phyloP scores from a whole-genome alignment of 1,284 basidiomycete species.

The Microbotryum scabiosae region DNA sequence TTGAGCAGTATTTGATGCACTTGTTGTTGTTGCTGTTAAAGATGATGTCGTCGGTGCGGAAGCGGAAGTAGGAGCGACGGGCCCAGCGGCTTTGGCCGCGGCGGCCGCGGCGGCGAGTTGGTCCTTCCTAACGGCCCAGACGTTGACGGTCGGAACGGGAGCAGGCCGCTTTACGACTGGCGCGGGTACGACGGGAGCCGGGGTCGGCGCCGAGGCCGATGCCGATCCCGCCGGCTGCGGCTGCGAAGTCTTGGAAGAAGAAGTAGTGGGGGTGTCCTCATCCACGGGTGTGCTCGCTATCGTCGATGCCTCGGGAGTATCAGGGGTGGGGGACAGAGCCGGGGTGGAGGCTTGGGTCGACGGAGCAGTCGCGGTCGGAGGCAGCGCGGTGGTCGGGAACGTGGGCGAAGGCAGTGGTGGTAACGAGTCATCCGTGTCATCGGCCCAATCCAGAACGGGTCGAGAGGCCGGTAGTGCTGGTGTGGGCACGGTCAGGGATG shows the following conservation, averaged over 20 bases:
- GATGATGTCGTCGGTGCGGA: neutral
- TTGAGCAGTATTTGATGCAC: neutral
- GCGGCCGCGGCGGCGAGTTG: conserved; percentile 16
- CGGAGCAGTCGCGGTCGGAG: too few species aligned
- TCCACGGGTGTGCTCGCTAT: conserved; percentile 4
- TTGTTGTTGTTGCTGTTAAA: neutral
- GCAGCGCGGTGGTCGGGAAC: too few species aligned
- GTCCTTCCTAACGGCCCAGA: conserved; percentile 26
- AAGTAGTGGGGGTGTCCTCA: neutral
- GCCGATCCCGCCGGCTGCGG: neutral
- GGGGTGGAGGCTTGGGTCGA: neutral
- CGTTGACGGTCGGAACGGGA: conserved; percentile 23
- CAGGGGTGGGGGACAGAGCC: neutral
- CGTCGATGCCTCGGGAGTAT: neutral
- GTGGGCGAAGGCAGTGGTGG: too few species aligned
- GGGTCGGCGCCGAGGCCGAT: neutral
- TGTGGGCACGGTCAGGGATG: too few species aligned
- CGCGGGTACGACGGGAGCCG: neutral
- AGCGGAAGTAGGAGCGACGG: neutral
- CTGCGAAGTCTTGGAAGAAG: neutral
- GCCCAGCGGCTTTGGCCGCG: neutral
- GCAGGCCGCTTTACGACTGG: conserved; percentile 8
- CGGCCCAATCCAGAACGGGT: too few species aligned
- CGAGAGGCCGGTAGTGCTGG: too few species aligned
- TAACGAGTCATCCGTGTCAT: too few species aligned